phyloP scores from a whole-genome alignment of 495 filamentous ascomycete genomes.

The Astrothelium macrocarpum region DNA sequence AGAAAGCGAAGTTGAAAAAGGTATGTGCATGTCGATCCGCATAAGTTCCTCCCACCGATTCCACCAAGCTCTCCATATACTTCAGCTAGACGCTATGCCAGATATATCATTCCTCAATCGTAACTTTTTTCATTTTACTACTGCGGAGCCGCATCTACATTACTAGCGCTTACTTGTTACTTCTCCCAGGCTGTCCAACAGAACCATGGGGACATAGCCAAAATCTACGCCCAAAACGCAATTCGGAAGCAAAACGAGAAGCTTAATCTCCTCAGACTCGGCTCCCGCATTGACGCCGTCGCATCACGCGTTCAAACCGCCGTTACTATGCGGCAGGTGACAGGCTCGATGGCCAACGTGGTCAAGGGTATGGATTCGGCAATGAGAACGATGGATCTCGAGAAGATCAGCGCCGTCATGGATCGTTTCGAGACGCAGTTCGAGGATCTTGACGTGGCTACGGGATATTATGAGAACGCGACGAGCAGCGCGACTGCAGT shows the following conservation, averaged over 20 bases:
- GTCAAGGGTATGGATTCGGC: slow-evolving; percentile 56
- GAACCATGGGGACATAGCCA: slow-evolving; percentile 65
- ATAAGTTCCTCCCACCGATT: not conserved
- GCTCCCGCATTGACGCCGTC: slow-evolving; percentile 53
- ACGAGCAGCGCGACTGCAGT: slow-evolving; percentile 64
- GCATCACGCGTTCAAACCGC: slow-evolving; percentile 54
- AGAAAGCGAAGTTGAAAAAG: slow-evolving; percentile 79
- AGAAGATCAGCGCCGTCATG: slow-evolving; percentile 56
- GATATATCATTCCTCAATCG: slow-evolving; percentile 1
- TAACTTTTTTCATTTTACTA: not conserved
- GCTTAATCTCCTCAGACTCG: slow-evolving; percentile 51
- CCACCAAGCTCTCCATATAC: too few relatives aligned
- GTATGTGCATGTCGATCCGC: slow-evolving; percentile 26
- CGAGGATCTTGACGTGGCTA: slow-evolving; percentile 74
- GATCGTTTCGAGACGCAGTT: slow-evolving; percentile 76
- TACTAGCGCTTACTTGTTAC: not conserved
- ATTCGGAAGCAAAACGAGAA: slow-evolving; percentile 68
- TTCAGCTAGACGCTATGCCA: not conserved
- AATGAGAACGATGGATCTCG: slow-evolving; percentile 61
- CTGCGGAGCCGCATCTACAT: slow-evolving; percentile 8
- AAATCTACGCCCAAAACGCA: slow-evolving; percentile 76
- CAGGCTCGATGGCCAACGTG: slow-evolving; percentile 54
- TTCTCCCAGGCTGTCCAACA: slow-evolving; percentile 44
- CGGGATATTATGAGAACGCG: slow-evolving; percentile 75
- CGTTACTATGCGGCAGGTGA: slow-evolving; percentile 56